Conservation (phyloP, 2,329 filamentous ascomycete species). For the Cercospora beticola region DNA sequence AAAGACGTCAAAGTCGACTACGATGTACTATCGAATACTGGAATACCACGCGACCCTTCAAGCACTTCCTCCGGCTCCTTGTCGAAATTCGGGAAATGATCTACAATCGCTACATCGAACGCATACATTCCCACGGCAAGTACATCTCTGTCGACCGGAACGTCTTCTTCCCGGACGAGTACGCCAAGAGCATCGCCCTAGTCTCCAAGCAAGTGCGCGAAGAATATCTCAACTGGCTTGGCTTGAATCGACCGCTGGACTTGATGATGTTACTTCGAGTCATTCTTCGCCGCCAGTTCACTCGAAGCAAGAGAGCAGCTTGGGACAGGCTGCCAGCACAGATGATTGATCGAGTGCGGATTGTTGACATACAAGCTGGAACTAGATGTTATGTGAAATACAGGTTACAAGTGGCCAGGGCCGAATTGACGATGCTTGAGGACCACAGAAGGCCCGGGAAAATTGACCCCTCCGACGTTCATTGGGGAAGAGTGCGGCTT, state of each 20-base stretch:
- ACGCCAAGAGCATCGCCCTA: background rate
- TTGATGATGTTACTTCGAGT: background rate
- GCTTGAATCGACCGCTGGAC: background rate
- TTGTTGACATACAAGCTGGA: background rate
- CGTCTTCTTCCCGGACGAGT: background rate
- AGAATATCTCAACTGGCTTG: background rate
- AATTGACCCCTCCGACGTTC: background rate
- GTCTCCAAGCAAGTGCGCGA: background rate
- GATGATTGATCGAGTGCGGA: background rate
- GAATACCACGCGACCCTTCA: background rate
- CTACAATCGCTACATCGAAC: background rate
- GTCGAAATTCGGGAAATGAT: background rate
- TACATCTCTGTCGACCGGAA: too few species aligned
- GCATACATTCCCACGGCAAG: background rate
- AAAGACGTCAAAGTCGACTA: too few species aligned
- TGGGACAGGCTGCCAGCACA: background rate
- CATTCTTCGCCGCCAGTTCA: background rate
- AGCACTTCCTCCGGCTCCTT: background rate
- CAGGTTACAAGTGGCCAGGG: background rate
- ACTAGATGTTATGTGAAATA: background rate
- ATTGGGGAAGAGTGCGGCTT: background rate
- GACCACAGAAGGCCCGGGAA: background rate
- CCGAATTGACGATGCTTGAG: background rate
- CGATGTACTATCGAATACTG: background rate
- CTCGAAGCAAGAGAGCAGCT: background rate